Percentiles rank a stretch among this genome's conserved stretches.
Evolutionary conservation across 1,284 basidiomycete species (phyloP).

Genomic region (Heterobasidion parviporum): DNA sequence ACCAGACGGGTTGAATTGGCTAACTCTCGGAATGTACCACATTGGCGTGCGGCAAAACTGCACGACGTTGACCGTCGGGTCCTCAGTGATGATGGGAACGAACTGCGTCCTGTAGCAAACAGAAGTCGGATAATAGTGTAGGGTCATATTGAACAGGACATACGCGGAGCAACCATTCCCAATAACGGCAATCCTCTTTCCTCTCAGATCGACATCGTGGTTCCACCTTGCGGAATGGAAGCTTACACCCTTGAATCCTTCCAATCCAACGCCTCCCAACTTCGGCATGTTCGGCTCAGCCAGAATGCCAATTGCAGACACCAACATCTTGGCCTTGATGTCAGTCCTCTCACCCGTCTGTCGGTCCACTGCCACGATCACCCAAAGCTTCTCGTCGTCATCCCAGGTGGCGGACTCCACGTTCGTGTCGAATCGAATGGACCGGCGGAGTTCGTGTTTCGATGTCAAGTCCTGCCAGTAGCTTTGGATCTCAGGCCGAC

Average conservation of each 20-base stretch:
- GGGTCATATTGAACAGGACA: slow-evolving; percentile 10
- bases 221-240: slow-evolving; percentile 34
- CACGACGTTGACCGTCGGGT: slow-evolving; percentile 38
- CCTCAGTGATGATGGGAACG: slow-evolving; percentile 39
- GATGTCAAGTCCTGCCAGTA: slow-evolving; percentile 32
- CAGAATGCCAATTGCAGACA: slow-evolving; percentile 37
- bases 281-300: slow-evolving; percentile 27
- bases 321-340: slow-evolving; percentile 23
- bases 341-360: slow-evolving; percentile 15
- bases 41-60: slow-evolving; percentile 47
- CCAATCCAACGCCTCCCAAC: slow-evolving; percentile 23
- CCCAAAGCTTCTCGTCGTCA: slow-evolving; percentile 20
- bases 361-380: slow-evolving; percentile 23
- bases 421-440: slow-evolving; percentile 22
- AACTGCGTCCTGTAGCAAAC: slow-evolving; percentile 39
- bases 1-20: neutral
- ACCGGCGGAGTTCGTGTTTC: slow-evolving; percentile 14
- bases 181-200: slow-evolving; percentile 50
- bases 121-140: neutral
- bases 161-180: slow-evolving; percentile 59
- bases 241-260: slow-evolving; percentile 30
- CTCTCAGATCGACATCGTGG: slow-evolving; percentile 22
- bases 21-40: slow-evolving; percentile 27
- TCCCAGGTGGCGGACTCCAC: slow-evolving; percentile 36
- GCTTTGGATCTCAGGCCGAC: slow-evolving; percentile 39